A percentile compares a stretch with the other conserved stretches of the same genome.
Conservation (phyloP, 1,139 yeast species). For the Casaregolazyma lundiana region DNA sequence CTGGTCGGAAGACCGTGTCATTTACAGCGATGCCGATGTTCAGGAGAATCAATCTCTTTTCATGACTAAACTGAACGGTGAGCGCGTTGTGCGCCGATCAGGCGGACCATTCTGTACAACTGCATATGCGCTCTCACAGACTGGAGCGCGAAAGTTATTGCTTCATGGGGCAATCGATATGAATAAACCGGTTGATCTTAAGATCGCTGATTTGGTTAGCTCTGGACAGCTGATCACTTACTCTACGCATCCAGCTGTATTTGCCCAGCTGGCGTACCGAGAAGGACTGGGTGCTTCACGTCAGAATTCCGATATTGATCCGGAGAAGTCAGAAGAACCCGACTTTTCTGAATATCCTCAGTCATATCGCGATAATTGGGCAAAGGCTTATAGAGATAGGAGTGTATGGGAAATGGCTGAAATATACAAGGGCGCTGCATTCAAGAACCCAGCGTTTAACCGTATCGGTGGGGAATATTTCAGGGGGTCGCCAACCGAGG, state of each 20-base stretch:
- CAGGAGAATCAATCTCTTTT: slow-evolving; percentile 11
- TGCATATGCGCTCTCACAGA: slow-evolving; percentile 19
- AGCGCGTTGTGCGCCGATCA: slow-evolving; percentile 13
- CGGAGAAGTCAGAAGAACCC: slow-evolving; percentile 2
- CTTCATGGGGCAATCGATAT: slow-evolving; percentile 17
- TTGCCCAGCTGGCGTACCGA: slow-evolving; percentile 18
- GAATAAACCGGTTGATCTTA: slow-evolving; percentile 18
- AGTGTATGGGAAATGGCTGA: slow-evolving; percentile 9
- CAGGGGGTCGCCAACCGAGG: neutral
- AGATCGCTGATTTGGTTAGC: slow-evolving; percentile 15
- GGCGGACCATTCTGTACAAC: slow-evolving; percentile 18
- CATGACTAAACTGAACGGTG: slow-evolving; percentile 3
- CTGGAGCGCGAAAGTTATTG: slow-evolving; percentile 19
- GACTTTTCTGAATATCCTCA: neutral
- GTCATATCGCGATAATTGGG: slow-evolving; percentile 6
- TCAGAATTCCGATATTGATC: slow-evolving; percentile 16
- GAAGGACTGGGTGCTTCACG: slow-evolving; percentile 17
- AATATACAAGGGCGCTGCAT: slow-evolving; percentile 3
- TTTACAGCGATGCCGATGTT: slow-evolving; percentile 14
- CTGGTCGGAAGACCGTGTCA: slow-evolving; percentile 6
- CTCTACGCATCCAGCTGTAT: slow-evolving; percentile 17
- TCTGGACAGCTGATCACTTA: slow-evolving; percentile 13
- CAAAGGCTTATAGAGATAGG: slow-evolving; percentile 5
- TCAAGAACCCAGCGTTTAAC: slow-evolving; percentile 9
- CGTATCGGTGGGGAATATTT: neutral